Conservation (phyloP, 2,329 filamentous ascomycete species). For the Ampelomyces quisqualis region DNA sequence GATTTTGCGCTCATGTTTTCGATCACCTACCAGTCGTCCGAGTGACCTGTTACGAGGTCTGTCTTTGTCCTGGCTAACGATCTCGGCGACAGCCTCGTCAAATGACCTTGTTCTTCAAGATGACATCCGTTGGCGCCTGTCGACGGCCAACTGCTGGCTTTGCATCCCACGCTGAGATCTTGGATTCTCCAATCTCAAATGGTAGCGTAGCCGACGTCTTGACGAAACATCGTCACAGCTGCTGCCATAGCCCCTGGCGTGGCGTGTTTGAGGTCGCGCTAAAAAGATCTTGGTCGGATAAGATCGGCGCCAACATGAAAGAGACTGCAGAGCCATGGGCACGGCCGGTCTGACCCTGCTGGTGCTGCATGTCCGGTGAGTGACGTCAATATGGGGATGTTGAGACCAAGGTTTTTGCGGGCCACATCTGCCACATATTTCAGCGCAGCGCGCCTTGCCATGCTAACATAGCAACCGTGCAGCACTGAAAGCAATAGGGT, state of each 20-base stretch:
- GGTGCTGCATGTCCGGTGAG: constrained; percentile 12
- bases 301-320: constrained; percentile 33
- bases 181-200: constrained; percentile 6
- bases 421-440: constrained; percentile 7
- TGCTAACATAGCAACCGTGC: too few relatives aligned
- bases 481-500: too few relatives aligned
- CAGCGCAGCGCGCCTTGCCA: too few relatives aligned
- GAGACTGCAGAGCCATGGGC: constrained; percentile 32
- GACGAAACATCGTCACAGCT: constrained; percentile 13
- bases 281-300: constrained; percentile 16
- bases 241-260: constrained; percentile 15
- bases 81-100: background rate
- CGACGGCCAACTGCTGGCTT: constrained; percentile 8
- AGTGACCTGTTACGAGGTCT: too few relatives aligned
- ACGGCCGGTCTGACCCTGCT: constrained; percentile 29
- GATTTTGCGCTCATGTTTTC: too few relatives aligned
- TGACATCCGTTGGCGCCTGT: constrained; percentile 25
- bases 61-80: background rate
- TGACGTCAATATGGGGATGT: constrained; percentile 28
- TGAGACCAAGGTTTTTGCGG: constrained; percentile 30
- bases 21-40: too few relatives aligned
- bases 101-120: background rate
- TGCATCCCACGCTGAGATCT: constrained; percentile 1
- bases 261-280: constrained; percentile 17
- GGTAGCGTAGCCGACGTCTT: constrained; percentile 16